Percentiles rank a stretch among this genome's conserved stretches.
These are phyloP conservation scores for Paracorniculantispora psalliotae DNA, from an alignment of 2,329 filamentous ascomycete genomes.

Conservation along the genomic window DNA sequence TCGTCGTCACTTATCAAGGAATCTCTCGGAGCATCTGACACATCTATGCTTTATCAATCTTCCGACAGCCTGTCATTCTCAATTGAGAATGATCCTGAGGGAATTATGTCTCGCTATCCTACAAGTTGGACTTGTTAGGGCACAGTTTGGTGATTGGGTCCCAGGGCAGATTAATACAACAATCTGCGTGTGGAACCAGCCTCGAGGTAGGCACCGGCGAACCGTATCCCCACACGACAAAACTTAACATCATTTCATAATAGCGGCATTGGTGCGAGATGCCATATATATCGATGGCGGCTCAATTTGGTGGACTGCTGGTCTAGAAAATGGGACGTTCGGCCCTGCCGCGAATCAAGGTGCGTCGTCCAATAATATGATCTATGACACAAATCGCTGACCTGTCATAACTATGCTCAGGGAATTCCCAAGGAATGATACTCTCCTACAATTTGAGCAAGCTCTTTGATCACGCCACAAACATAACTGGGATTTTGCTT, in stretches of 20 bases:
- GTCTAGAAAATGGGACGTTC: constrained; percentile 39
- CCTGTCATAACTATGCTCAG: constrained; percentile 27
- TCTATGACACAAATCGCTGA: constrained; percentile 10
- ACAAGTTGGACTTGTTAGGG: constrained; percentile 16
- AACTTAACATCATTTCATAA: neutral
- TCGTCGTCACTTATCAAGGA: too few species aligned
- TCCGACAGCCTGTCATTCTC: too few species aligned
- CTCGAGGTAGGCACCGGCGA: constrained; percentile 32
- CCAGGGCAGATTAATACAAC: constrained; percentile 49
- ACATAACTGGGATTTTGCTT: constrained; percentile 48
- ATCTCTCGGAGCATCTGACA: too few species aligned
- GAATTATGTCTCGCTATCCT: too few species aligned
- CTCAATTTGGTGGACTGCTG: constrained; percentile 46
- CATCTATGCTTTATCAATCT: too few species aligned
- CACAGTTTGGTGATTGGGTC: constrained; percentile 45
- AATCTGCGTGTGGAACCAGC: constrained; percentile 54
- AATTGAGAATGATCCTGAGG: too few species aligned
- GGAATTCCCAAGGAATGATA: constrained; percentile 47
- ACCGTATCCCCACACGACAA: neutral
- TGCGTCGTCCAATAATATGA: constrained; percentile 21
- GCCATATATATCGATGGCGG: constrained; percentile 64
- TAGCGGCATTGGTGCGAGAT: constrained; percentile 55
- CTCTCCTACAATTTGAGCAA: constrained; percentile 55
- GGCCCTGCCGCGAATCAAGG: constrained; percentile 31
- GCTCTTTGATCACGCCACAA: constrained; percentile 47